Evolutionary conservation across 2,329 filamentous ascomycete species (phyloP).

Genomic region (Cytospora schulzeri): DNA sequence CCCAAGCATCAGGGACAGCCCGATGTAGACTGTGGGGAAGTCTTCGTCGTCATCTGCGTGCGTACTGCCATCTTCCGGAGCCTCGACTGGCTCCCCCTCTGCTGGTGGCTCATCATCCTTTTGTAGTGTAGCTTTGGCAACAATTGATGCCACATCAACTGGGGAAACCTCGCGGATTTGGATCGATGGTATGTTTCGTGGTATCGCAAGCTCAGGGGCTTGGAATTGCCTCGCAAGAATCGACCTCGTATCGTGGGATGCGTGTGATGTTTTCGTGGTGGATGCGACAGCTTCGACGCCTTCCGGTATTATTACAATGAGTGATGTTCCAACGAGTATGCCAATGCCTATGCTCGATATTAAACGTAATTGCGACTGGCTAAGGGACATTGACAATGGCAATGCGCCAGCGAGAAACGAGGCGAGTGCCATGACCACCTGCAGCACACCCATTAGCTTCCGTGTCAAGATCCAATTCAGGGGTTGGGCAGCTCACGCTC

Average conservation of each 20-base stretch:
- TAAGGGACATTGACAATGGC: slow-evolving; percentile 85
- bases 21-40: slow-evolving; percentile 75
- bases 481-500: slow-evolving; percentile 34
- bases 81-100: slow-evolving; percentile 24
- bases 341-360: slow-evolving; percentile 93
- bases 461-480: slow-evolving; percentile 7
- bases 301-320: slow-evolving; percentile 97
- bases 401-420: slow-evolving; percentile 92
- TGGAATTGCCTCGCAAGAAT: slow-evolving; percentile 1
- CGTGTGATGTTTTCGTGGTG: slow-evolving; percentile 44
- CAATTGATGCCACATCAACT: slow-evolving; percentile 9
- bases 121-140: slow-evolving; percentile 17
- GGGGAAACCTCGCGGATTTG: slow-evolving; percentile 1
- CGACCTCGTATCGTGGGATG: slow-evolving; percentile 37
- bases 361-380: slow-evolving; percentile 81
- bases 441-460: slow-evolving; percentile 30
- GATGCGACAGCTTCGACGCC: slow-evolving; percentile 88
- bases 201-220: slow-evolving; percentile 9
- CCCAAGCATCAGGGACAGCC: slow-evolving; percentile 81
- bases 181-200: slow-evolving; percentile 9
- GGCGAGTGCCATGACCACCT: slow-evolving; percentile 43
- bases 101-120: slow-evolving; percentile 37
- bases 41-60: slow-evolving; percentile 40
- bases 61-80: slow-evolving; percentile 32
- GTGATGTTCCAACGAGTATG: slow-evolving; percentile 88